Base-by-base conservation (phyloP, 2,329 filamentous ascomycete species). In the Trichoderma citrinoviride region DNA sequence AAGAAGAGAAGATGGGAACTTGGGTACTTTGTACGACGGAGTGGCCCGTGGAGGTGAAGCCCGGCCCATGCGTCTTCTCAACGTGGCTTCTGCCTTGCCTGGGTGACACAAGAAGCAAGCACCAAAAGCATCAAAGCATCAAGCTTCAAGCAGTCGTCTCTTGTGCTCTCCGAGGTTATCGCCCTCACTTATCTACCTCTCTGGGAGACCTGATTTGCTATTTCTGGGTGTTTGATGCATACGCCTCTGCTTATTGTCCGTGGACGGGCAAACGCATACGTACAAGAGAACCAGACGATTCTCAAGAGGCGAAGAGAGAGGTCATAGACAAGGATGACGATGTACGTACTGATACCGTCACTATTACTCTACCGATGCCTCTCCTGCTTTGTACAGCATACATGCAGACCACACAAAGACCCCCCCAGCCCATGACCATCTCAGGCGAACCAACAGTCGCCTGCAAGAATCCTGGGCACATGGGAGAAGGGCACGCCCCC, bases 371-470 rank as follows among this genome's bases (percentile, higher is more conserved):
- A 33, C 8, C 25, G 5, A 7, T 25, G 23, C 15, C 10, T 14
- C 17, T 12, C 10, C 21, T 25, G 14, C 17, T 27, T 17, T 23
- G 19, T 27, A 25, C 19, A 41, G n/a, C 33, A 21, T 19, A 43
- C 29, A 61, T 50, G 43, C 41, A 52, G 33, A 37, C 10, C 5
- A 37, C 33, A 12, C 33, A 37, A 37, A 14, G 10, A 12, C 33
- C 29, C 33, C 29, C 10, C 29, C 29, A 8, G 7, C 7, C 29
- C 46, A 52, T 21, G 47, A 47, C 58, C 52, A 49, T 49, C 37
- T 40, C 25, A 53, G 12, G 40, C 52, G 46, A 50, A 47, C 56
- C 64, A 66, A 66, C 64, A 66, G 64, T 43, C 64, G 52, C 57
- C 52, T 56, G 25, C 61, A 56, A 43, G 61, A 53, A 43, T 64